Conservation (phyloP, 495 filamentous ascomycete species). For the Lasiosphaeriaceae sp. region DNA sequence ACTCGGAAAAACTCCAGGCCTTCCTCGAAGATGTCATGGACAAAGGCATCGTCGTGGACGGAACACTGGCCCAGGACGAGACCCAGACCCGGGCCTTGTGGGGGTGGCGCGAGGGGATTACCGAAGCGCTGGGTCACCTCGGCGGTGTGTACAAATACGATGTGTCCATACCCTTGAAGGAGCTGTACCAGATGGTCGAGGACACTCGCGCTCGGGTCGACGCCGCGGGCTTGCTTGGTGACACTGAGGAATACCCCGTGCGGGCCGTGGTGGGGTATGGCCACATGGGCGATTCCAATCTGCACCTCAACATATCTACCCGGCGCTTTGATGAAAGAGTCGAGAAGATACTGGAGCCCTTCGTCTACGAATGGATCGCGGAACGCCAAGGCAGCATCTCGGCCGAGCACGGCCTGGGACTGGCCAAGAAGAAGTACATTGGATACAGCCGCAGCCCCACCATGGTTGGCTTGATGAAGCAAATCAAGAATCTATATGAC, state of each 20-base stretch:
- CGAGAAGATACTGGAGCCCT: constrained; percentile 87
- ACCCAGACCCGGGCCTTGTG: constrained; percentile 83
- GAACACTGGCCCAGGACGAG: constrained; percentile 86
- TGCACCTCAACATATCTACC: constrained; percentile 85
- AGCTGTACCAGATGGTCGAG: constrained; percentile 85
- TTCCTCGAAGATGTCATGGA: constrained; percentile 92
- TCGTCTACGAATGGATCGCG: constrained; percentile 94
- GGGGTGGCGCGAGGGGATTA: constrained; percentile 90
- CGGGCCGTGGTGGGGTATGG: constrained; percentile 92
- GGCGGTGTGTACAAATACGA: constrained; percentile 99
- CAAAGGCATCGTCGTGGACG: constrained; percentile 77
- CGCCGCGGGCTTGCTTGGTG: constrained; percentile 70
- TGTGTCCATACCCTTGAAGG: constrained; percentile 83
- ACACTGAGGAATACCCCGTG: constrained; percentile 73
- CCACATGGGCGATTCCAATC: constrained; percentile 94
- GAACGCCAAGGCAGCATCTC: constrained; percentile 86
- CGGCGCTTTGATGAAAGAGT: constrained; percentile 81
- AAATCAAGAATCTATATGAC: constrained; percentile 87
- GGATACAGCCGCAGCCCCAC: constrained; percentile 85
- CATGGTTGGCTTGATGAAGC: constrained; percentile 87
- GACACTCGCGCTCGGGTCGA: constrained; percentile 70
- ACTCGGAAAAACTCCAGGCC: constrained; percentile 74
- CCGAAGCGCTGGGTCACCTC: constrained; percentile 82
- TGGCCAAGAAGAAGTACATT: constrained; percentile 93
- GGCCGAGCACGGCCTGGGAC: constrained; percentile 89